These are phyloP conservation scores for Trifolium subterraneum DNA, from an alignment of 306 rosid genomes.

Conservation along the genomic window DNA sequence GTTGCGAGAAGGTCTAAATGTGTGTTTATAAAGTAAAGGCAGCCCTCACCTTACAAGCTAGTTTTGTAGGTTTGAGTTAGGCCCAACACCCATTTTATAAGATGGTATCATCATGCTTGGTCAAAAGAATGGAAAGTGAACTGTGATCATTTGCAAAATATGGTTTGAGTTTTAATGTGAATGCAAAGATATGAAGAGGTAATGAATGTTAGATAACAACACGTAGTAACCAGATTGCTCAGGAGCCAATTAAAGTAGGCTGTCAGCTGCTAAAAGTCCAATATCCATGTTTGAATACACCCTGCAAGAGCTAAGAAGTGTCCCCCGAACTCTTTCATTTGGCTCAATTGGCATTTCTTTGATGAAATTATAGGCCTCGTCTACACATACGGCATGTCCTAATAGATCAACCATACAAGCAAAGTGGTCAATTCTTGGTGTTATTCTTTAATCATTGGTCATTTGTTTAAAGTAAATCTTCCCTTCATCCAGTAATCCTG, in stretches of 20 bases:
- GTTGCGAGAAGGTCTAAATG: too few relatives aligned
- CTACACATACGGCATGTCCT: constrained; percentile 66
- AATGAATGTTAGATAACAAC: too few relatives aligned
- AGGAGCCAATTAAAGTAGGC: too few relatives aligned
- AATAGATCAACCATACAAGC: constrained; percentile 75
- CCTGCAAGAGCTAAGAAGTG: constrained; percentile 79
- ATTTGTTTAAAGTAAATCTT: constrained; percentile 58
- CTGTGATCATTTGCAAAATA: constrained; percentile 79
- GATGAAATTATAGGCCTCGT: constrained; percentile 65
- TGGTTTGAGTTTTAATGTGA: not conserved
- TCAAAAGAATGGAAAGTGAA: constrained; percentile 71
- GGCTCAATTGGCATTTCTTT: constrained; percentile 70
- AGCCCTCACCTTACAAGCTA: too few relatives aligned
- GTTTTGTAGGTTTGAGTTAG: too few relatives aligned
- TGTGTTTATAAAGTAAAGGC: too few relatives aligned
- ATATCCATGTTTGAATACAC: too few relatives aligned
- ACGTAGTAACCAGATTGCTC: too few relatives aligned
- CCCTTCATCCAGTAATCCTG: constrained; percentile 70
- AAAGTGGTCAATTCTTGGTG: constrained; percentile 53
- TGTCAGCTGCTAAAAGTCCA: too few relatives aligned
- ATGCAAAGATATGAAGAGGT: not conserved
- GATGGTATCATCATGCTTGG: too few relatives aligned
- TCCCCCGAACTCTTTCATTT: constrained; percentile 76
- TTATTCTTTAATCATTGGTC: constrained; percentile 49
- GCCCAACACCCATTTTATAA: too few relatives aligned